Evolutionary conservation across 2,329 filamentous ascomycete species (phyloP).

Genomic region (Beauveria sp.): DNA sequence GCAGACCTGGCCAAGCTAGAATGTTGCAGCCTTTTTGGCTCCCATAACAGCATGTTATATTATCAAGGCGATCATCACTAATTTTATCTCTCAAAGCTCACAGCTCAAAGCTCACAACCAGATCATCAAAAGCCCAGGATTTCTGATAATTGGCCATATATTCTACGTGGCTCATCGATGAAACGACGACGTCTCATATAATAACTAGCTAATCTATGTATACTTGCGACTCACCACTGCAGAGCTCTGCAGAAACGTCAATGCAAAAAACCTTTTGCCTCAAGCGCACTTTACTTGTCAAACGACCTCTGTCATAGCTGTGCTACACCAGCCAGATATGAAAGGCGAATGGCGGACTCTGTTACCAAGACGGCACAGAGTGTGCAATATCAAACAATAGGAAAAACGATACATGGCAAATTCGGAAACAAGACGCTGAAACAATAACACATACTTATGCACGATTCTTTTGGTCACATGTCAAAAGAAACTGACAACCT

Average conservation of each 20-base stretch:
- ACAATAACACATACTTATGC: background rate
- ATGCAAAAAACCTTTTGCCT: background rate
- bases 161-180: slow-evolving; percentile 3
- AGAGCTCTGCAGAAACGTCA: background rate
- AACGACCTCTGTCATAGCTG: background rate
- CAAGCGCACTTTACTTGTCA: background rate
- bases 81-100: background rate
- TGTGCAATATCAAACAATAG: slow-evolving; percentile 4
- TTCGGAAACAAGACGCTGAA: background rate
- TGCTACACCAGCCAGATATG: background rate
- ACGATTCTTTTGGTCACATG: slow-evolving; percentile 1
- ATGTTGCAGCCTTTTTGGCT: too few species aligned
- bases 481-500: slow-evolving; percentile 8
- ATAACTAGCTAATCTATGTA: background rate
- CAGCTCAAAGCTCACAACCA: background rate
- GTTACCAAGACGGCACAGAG: background rate
- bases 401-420: slow-evolving; percentile 1
- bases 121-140: background rate
- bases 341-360: background rate
- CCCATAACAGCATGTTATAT: too few species aligned
- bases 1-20: too few species aligned
- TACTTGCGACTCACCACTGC: background rate
- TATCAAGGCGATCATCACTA: too few species aligned
- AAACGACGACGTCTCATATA: background rate
- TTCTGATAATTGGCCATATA: background rate